Conservation (phyloP, 352 stramenopile species). For the Peronospora farinosa region DNA sequence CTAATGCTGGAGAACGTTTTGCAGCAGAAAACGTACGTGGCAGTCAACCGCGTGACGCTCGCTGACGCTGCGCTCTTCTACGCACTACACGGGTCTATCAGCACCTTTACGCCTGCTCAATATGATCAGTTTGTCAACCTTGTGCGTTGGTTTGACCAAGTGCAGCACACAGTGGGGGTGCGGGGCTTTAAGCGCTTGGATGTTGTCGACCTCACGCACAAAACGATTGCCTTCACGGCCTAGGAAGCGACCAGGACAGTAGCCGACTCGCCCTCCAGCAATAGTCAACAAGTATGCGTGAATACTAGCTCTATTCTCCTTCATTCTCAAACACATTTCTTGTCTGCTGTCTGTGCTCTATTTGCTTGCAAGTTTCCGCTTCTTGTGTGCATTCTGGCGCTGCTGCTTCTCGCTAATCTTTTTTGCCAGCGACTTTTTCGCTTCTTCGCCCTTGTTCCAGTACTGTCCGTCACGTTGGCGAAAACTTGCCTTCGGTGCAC, state of each 20-base stretch:
- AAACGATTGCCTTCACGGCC: constrained; percentile 55
- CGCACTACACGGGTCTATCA: constrained; percentile 39
- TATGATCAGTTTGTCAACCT: constrained; percentile 49
- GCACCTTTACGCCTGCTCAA: constrained; percentile 32
- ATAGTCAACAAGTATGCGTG: constrained; percentile 4
- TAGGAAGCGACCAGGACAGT: constrained; percentile 32
- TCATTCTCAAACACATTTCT: constrained; percentile 1
- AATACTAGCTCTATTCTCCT: constrained; percentile 29
- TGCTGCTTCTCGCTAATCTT: constrained; percentile 64
- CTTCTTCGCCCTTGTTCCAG: constrained; percentile 85
- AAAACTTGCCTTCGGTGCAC: constrained; percentile 90
- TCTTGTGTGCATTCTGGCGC: constrained; percentile 40
- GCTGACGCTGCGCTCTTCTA: constrained; percentile 78
- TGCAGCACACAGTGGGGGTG: constrained; percentile 79
- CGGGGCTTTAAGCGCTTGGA: constrained; percentile 73
- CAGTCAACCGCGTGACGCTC: constrained; percentile 63
- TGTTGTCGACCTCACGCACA: constrained; percentile 43
- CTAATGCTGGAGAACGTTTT: constrained; percentile 54
- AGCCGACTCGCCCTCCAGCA: background rate
- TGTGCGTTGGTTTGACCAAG: constrained; percentile 81
- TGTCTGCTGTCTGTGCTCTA: constrained; percentile 9
- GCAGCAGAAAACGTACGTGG: constrained; percentile 58
- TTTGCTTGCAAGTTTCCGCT: constrained; percentile 37
- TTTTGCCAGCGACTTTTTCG: constrained; percentile 74
- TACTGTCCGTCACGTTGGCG: constrained; percentile 76